These are phyloP conservation scores for Trametes coccinea DNA, from an alignment of 768 basidiomycete genomes.

Conservation along the genomic window DNA sequence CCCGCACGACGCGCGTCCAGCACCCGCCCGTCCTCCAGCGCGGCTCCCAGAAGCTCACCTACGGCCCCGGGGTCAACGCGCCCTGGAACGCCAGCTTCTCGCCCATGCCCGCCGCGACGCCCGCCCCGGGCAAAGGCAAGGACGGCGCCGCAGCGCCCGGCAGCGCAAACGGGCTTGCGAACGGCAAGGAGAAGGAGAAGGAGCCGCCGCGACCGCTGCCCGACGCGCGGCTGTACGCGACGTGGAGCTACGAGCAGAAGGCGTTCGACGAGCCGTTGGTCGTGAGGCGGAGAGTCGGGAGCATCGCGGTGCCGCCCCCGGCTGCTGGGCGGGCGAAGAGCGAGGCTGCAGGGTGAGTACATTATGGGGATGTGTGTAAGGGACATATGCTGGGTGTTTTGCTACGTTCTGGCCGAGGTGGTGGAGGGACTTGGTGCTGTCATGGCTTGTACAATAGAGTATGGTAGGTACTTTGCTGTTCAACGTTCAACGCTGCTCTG, in stretches of 20 bases:
- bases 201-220: slow-evolving; percentile 40
- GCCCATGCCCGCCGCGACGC: slow-evolving; percentile 20
- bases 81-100: slow-evolving; percentile 45
- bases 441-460: no score
- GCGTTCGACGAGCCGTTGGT: slow-evolving; percentile 40
- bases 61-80: slow-evolving; percentile 42
- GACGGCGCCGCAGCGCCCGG: slow-evolving; percentile 1
- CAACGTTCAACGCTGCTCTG: no score
- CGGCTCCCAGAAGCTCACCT: slow-evolving; percentile 41
- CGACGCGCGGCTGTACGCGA: slow-evolving; percentile 51
- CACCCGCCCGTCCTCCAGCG: slow-evolving; percentile 68
- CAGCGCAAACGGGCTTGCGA: slow-evolving; percentile 25
- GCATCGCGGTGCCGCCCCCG: slow-evolving; percentile 19
- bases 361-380: background rate
- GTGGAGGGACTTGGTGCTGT: no score
- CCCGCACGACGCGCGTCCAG: slow-evolving; percentile 58
- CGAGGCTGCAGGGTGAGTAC: slow-evolving; percentile 10
- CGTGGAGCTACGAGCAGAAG: slow-evolving; percentile 52
- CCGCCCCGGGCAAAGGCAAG: slow-evolving; percentile 27
- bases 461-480: no score
- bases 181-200: slow-evolving; percentile 30
- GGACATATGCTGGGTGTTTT: background rate
- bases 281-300: slow-evolving; percentile 32
- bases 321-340: slow-evolving; percentile 19
- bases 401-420: background rate